phyloP scores from a whole-genome alignment of 2,329 filamentous ascomycete species.

The Periconia macrospinosa region DNA sequence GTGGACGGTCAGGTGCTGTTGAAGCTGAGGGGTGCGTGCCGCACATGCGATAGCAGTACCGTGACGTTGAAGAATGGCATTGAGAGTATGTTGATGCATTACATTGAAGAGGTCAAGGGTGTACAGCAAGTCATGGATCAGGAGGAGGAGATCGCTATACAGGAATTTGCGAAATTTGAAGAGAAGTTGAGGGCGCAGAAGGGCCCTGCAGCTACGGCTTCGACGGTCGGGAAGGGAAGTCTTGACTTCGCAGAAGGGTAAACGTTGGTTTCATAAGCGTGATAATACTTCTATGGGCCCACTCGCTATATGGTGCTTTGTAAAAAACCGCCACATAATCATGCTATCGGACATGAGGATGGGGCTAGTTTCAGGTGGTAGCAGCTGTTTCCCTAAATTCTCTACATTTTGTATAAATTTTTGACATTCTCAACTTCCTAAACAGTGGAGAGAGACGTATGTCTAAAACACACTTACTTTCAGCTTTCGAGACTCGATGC shows the following conservation, averaged over 20 bases:
- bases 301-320: too few relatives aligned
- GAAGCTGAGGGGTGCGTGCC: constrained; percentile 88
- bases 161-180: constrained; percentile 93
- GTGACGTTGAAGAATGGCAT: constrained; percentile 97
- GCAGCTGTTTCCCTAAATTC: too few relatives aligned
- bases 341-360: too few relatives aligned
- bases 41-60: constrained; percentile 95
- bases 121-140: constrained; percentile 89
- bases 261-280: not conserved
- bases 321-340: too few relatives aligned
- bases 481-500: too few relatives aligned
- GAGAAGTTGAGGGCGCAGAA: constrained; percentile 72
- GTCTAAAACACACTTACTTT: too few relatives aligned
- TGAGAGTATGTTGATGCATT: constrained; percentile 90
- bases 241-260: constrained; percentile 51
- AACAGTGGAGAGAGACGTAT: too few relatives aligned
- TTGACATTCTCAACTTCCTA: too few relatives aligned
- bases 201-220: constrained; percentile 54
- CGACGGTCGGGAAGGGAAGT: constrained; percentile 54
- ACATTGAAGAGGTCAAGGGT: constrained; percentile 95
- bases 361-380: too few relatives aligned
- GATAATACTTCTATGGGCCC: not conserved
- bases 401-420: too few relatives aligned
- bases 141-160: constrained; percentile 84
- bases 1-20: constrained; percentile 80